These are phyloP conservation scores for Metschnikowia noctiluminum DNA, from an alignment of 805 yeast species.

Conservation along the genomic window DNA sequence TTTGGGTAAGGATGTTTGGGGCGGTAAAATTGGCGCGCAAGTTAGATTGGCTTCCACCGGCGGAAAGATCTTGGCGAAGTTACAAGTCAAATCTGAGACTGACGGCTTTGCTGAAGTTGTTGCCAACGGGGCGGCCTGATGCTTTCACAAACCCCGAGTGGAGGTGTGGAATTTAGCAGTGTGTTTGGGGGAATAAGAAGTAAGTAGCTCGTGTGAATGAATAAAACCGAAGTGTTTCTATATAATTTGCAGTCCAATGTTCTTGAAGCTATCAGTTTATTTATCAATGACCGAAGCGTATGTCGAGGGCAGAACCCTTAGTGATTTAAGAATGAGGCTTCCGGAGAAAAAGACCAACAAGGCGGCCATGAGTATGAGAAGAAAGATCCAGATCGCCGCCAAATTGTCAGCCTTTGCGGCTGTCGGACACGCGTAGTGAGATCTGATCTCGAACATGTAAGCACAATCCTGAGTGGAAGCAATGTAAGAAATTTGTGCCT, in stretches of 20 bases:
- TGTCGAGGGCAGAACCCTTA: slow-evolving; percentile 10
- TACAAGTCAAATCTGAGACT: slow-evolving; percentile 50
- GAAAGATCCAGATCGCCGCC: slow-evolving; percentile 48
- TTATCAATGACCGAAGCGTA: slow-evolving; percentile 1
- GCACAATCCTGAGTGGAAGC: slow-evolving; percentile 76
- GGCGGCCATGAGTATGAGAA: slow-evolving; percentile 45
- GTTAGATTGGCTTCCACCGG: slow-evolving; percentile 50
- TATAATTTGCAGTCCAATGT: background rate
- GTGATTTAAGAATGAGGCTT: slow-evolving; percentile 28
- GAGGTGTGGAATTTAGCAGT: too few species aligned
- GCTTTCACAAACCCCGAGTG: background rate
- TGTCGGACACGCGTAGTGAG: slow-evolving; percentile 84
- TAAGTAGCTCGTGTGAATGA: too few species aligned
- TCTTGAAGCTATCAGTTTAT: background rate
- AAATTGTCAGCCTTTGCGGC: slow-evolving; percentile 26
- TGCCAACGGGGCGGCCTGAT: slow-evolving; percentile 8
- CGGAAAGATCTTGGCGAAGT: slow-evolving; percentile 58
- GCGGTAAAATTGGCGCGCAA: slow-evolving; percentile 52
- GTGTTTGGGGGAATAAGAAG: too few species aligned
- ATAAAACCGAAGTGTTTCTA: too few species aligned
- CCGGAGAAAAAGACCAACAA: slow-evolving; percentile 43
- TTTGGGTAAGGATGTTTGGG: slow-evolving; percentile 71
- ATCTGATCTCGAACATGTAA: slow-evolving; percentile 78
- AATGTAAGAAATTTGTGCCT: slow-evolving; percentile 64
- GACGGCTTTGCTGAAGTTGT: slow-evolving; percentile 22